Percentiles rank a stretch among this genome's conserved stretches.
These are phyloP conservation scores for Austroboletus novae-zelandiae DNA, from an alignment of 1,284 basidiomycete species.

Conservation along the genomic window DNA sequence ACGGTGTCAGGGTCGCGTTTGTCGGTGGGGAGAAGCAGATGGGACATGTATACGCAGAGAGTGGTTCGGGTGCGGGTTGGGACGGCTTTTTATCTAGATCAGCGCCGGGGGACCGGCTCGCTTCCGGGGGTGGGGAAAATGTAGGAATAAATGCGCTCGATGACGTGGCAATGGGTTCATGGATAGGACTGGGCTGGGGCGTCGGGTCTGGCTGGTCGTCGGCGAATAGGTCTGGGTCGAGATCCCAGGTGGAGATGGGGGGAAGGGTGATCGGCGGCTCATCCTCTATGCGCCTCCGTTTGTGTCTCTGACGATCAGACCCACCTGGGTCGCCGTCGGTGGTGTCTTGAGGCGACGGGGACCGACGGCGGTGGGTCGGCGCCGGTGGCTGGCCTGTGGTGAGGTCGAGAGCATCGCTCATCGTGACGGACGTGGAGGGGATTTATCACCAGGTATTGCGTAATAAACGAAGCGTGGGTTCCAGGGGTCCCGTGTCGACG, in stretches of 20 bases:
- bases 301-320: slow-evolving; percentile 11
- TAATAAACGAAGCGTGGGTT: slow-evolving; percentile 11
- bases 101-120: too few species aligned
- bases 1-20: slow-evolving; percentile 73
- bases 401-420: slow-evolving; percentile 10
- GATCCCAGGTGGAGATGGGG: slow-evolving; percentile 23
- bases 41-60: slow-evolving; percentile 68
- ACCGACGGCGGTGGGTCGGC: neutral
- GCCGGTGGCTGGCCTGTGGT: too few species aligned
- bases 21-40: slow-evolving; percentile 75
- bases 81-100: neutral
- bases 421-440: slow-evolving; percentile 16
- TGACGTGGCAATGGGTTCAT: neutral
- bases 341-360: slow-evolving; percentile 2
- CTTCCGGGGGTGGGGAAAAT: neutral
- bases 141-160: neutral
- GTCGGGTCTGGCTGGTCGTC: neutral
- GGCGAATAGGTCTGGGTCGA: slow-evolving; percentile 9
- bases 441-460: slow-evolving; percentile 10
- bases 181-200: neutral
- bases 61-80: slow-evolving; percentile 39
- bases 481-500: slow-evolving; percentile 11
- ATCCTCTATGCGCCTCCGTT: slow-evolving; percentile 19
- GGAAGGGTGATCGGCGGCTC: neutral
- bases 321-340: neutral